phyloP scores from a whole-genome alignment of 2,329 filamentous ascomycete genomes.

The Aspergillus awamori region DNA sequence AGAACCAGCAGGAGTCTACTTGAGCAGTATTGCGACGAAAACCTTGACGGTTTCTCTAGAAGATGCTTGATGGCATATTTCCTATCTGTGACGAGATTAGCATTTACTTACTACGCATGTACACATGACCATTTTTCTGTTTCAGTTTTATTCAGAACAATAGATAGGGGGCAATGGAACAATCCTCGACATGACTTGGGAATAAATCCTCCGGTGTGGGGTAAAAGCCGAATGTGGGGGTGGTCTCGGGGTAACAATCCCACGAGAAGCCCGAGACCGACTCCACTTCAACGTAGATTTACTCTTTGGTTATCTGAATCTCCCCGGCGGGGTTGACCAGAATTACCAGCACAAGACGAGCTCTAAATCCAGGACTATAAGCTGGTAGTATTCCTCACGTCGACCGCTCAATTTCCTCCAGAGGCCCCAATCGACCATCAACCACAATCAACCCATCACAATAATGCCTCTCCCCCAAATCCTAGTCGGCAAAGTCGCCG shows the following conservation, averaged over 20 bases:
- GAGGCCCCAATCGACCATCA: not conserved
- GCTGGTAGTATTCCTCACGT: not conserved
- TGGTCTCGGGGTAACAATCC: constrained; percentile 35
- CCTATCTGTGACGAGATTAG: not conserved
- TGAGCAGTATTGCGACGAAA: not conserved
- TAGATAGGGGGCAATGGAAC: not conserved
- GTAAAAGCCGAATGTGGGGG: constrained; percentile 17
- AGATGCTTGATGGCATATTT: constrained; percentile 11
- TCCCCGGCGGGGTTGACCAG: not conserved
- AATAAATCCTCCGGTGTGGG: constrained; percentile 18
- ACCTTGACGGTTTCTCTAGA: constrained; percentile 4
- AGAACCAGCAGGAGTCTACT: constrained; percentile 27
- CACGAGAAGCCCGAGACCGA: constrained; percentile 30
- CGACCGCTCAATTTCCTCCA: not conserved
- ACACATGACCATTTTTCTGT: constrained; percentile 8
- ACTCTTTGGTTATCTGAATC: not conserved
- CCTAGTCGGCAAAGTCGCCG: constrained; percentile 74
- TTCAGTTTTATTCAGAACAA: not conserved
- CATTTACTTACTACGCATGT: constrained; percentile 9
- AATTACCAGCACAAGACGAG: not conserved
- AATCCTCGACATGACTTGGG: not conserved
- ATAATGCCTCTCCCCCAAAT: constrained; percentile 46
- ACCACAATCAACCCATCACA: not conserved
- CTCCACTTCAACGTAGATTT: constrained; percentile 9
- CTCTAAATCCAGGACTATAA: not conserved